Base-by-base conservation (phyloP, 345 rosid species). In the Arabidopsis thaliana region DNA sequence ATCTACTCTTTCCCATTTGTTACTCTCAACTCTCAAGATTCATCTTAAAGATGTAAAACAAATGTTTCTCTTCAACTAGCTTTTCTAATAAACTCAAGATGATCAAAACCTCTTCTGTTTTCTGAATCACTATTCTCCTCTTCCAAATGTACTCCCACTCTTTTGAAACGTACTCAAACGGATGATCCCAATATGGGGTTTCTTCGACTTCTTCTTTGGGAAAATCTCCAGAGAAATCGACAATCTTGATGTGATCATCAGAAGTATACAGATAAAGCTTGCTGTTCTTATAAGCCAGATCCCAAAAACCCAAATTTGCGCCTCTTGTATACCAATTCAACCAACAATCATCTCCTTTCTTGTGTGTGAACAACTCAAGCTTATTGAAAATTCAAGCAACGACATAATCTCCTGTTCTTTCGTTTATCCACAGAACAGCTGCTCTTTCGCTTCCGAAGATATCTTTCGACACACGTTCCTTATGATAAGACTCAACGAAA, bases 261-360 rank as follows among this genome's bases (percentile, higher is more conserved):
- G 2, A 2, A 25, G 57, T 25, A 11, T 4, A 52, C n/a, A 24
- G 34, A 25, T 52, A 24, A 25, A 52, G 33, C 34, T 52, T 52
- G 3, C 33, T 11, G 34, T 25, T 52, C 5, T 2, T 52, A 52
- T 52, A 11, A 52, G 57, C 16, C 57, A 52, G 25, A 52, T 52
- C 33, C 2, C 8, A 28, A 8, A 52, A 52, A 13, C 57, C 5
- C 6, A 23, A 4, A 51, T 51, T 51, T 28, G 32, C 32, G 4
- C 32, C 32, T 28, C 32, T 28, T 28, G 32, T 28, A 28, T 24
- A 30, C 32, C 7, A 33, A 3, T 33, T 33, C 61, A 41, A 8
- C 61, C 61, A 57, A 5, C 24, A 57, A 33, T 57, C 24, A 57
- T 57, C 61, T 57, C 61, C 61, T 33, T 32, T 56, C 23, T 32